A percentile compares a stretch with the other conserved stretches of the same genome.
Evolutionary conservation across 352 stramenopile species (phyloP).

Genomic region (Globisporangium alternatum): DNA sequence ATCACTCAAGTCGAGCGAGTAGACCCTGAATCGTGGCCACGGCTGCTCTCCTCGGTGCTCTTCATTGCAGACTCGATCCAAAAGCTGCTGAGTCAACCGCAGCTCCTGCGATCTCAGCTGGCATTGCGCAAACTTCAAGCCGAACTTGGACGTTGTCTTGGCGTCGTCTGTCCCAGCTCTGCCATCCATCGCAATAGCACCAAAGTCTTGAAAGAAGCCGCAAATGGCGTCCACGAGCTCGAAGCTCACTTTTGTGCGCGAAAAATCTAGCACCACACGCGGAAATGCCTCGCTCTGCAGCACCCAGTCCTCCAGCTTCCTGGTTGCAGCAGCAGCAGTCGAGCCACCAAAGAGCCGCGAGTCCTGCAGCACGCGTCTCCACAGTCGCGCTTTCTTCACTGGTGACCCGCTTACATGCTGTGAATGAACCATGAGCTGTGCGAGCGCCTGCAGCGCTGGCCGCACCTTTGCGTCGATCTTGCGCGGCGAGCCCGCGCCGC

Average conservation of each 20-base stretch:
- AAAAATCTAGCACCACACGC: neutral
- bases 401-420: neutral
- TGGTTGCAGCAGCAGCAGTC: neutral
- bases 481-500: neutral
- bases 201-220: neutral
- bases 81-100: conserved; percentile 5
- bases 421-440: neutral
- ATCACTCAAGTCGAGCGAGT: conserved; percentile 12
- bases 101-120: conserved; percentile 4
- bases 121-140: conserved; percentile 2
- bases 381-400: neutral
- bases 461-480: neutral
- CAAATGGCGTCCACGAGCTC: conserved; percentile 3
- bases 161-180: neutral
- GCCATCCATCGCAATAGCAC: neutral
- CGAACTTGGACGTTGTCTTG: neutral
- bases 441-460: neutral
- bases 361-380: neutral
- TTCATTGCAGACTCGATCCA: neutral
- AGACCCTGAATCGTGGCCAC: neutral
- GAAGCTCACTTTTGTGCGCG: neutral
- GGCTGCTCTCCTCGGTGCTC: neutral
- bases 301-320: neutral
- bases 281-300: neutral
- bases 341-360: neutral